A percentile compares a stretch with the other conserved stretches of the same genome.
Conservation (phyloP, 257 asterid genomes). For the Marsdenia floribunda region DNA sequence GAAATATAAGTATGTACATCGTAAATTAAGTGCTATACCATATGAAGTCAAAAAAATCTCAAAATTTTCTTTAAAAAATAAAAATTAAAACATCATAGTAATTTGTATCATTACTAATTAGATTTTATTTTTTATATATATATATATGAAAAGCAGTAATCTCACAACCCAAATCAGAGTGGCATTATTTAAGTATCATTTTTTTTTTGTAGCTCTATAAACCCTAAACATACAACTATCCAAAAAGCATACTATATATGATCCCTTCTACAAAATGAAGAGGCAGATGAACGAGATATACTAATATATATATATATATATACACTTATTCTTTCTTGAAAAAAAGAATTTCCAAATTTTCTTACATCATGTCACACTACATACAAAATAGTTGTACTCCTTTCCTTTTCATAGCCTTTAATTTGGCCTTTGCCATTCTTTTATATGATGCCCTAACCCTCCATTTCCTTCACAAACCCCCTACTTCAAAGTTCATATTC, state of each 20-base stretch:
- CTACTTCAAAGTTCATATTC: constrained; percentile 12
- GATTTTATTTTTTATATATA: too few relatives aligned
- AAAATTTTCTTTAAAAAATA: too few relatives aligned
- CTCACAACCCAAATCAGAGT: neutral
- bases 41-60: too few relatives aligned
- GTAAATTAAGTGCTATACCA: too few relatives aligned
- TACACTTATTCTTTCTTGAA: too few relatives aligned
- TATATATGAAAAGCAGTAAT: neutral
- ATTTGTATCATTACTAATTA: neutral
- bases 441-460: constrained; percentile 7
- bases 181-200: neutral
- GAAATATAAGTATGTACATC: too few relatives aligned
- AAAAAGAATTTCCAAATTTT: constrained; percentile 2
- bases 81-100: too few relatives aligned
- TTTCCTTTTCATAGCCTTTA: constrained; percentile 1
- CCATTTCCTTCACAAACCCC: constrained; percentile 14
- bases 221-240: neutral
- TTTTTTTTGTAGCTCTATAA: neutral
- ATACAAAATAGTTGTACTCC: neutral
- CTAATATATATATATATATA: too few relatives aligned
- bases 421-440: constrained; percentile 6
- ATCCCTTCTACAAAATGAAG: neutral
- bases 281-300: neutral
- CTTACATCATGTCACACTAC: neutral
- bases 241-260: neutral